Evolutionary conservation across 2,329 filamentous ascomycete genomes (phyloP).

Genomic region (Fusarium illudens): DNA sequence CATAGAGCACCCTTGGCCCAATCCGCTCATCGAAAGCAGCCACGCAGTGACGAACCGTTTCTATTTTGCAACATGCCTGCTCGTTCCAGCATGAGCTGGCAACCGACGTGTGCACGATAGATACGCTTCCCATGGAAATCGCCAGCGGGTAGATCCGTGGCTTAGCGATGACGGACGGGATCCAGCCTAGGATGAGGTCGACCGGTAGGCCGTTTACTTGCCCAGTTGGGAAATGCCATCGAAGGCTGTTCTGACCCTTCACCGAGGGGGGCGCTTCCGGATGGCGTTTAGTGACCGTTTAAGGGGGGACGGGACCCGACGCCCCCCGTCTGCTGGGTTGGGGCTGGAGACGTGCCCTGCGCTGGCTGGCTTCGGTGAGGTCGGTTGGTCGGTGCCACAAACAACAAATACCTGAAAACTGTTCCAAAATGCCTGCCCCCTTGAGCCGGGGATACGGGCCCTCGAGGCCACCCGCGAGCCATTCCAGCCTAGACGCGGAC

Average conservation of each 20-base stretch:
- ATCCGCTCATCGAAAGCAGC: slow-evolving; percentile 18
- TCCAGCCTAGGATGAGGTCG: not conserved
- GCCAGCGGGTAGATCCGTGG: slow-evolving; percentile 34
- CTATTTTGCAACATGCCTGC: not conserved
- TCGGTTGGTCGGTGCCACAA: slow-evolving; percentile 33
- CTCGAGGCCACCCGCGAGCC: slow-evolving; percentile 6
- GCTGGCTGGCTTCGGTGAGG: not conserved
- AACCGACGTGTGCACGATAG: slow-evolving; percentile 1
- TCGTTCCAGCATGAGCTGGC: not conserved
- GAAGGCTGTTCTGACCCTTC: slow-evolving; percentile 14
- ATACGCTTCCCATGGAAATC: slow-evolving; percentile 3
- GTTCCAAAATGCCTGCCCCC: not conserved
- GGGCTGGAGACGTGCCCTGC: slow-evolving; percentile 26
- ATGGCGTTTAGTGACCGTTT: slow-evolving; percentile 28
- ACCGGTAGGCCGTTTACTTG: slow-evolving; percentile 27
- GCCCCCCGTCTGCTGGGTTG: slow-evolving; percentile 23
- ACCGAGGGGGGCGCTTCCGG: slow-evolving; percentile 19
- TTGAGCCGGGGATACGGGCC: too few relatives aligned
- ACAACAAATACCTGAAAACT: slow-evolving; percentile 11
- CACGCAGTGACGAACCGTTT: not conserved
- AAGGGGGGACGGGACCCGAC: slow-evolving; percentile 24
- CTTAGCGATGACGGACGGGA: slow-evolving; percentile 12
- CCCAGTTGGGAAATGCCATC: slow-evolving; percentile 28
- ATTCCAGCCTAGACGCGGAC: slow-evolving; percentile 18
- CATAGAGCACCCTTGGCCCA: slow-evolving; percentile 24